Conservation (phyloP, 352 stramenopile species). For the Aphanomyces stellatus region DNA sequence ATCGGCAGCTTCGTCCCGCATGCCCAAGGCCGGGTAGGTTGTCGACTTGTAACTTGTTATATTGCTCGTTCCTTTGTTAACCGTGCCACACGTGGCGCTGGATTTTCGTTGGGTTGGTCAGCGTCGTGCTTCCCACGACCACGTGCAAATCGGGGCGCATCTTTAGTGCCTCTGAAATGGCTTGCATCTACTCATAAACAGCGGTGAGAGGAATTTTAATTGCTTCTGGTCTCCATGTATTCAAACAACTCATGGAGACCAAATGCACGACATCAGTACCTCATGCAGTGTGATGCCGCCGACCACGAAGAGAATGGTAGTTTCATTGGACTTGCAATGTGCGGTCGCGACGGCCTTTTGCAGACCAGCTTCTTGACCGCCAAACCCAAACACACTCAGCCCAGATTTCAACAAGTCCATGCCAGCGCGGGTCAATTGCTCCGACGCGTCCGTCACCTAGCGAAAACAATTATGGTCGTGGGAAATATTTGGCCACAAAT, state of each 20-base stretch:
- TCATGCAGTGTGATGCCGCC: constrained; percentile 73
- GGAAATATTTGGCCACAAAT: background rate
- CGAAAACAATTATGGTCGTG: background rate
- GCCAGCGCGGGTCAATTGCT: constrained; percentile 61
- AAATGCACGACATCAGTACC: too few species aligned
- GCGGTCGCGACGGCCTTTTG: background rate
- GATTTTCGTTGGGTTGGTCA: constrained; percentile 61
- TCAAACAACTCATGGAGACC: too few species aligned
- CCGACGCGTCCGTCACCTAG: constrained; percentile 64
- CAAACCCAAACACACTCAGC: constrained; percentile 74
- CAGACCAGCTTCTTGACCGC: constrained; percentile 21
- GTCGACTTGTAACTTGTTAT: background rate
- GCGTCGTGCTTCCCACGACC: constrained; percentile 59
- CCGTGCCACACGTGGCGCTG: constrained; percentile 42
- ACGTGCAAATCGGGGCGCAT: constrained; percentile 45
- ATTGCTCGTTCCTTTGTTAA: background rate
- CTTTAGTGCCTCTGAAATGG: constrained; percentile 46
- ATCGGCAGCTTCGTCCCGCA: background rate
- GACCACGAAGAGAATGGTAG: constrained; percentile 56
- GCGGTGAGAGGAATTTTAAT: background rate
- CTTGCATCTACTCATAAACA: constrained; percentile 37
- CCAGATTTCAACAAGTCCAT: constrained; percentile 78
- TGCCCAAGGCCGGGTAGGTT: background rate
- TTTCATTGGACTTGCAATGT: constrained; percentile 30
- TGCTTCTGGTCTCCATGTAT: background rate